Conservation (phyloP, 2,329 filamentous ascomycete species). For the Epichloe glyceriae region DNA sequence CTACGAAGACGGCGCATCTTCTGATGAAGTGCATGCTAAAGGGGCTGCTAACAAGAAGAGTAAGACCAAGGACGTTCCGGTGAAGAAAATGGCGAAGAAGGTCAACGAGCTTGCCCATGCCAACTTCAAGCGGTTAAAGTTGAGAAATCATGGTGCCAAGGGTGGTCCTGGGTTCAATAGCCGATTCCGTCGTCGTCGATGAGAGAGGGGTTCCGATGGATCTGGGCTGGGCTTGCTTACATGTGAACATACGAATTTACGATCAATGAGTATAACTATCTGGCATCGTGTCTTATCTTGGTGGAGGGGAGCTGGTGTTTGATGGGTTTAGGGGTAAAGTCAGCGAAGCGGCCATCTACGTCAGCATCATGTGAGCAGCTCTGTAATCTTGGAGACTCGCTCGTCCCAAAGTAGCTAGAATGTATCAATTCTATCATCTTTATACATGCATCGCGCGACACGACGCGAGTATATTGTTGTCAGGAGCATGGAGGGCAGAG, state of each 20-base stretch:
- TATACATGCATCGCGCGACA: no score
- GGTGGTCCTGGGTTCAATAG: slow-evolving; percentile 45
- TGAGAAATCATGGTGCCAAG: slow-evolving; percentile 49
- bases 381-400: no score
- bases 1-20: slow-evolving; percentile 5
- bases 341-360: neutral
- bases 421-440: no score
- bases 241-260: neutral
- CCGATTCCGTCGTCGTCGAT: slow-evolving; percentile 40
- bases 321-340: no score
- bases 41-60: slow-evolving; percentile 16
- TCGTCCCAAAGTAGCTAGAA: no score
- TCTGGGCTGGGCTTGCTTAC: neutral
- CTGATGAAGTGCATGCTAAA: slow-evolving; percentile 9
- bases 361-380: no score
- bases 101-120: slow-evolving; percentile 51
- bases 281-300: neutral
- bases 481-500: no score
- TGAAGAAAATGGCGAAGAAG: slow-evolving; percentile 43
- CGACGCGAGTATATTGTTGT: no score
- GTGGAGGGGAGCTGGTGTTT: no score
- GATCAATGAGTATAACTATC: neutral
- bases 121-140: slow-evolving; percentile 54
- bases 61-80: slow-evolving; percentile 24
- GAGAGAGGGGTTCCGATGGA: neutral